phyloP scores from a whole-genome alignment of 192 early-diverging fungal genomes.

The Phlyctochytrium planicorne region DNA sequence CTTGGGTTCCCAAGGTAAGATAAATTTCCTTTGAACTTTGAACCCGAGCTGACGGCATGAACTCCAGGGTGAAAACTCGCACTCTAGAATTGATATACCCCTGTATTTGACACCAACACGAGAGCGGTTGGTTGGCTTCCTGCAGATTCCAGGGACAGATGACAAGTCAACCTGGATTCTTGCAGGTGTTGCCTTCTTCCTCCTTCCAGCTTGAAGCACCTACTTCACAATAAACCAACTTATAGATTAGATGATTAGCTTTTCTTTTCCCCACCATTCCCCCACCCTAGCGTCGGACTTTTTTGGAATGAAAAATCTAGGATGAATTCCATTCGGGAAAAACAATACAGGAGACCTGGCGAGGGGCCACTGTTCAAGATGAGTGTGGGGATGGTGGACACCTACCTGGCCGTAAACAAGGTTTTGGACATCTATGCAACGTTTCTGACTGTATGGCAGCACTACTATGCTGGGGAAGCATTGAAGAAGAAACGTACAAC shows the following conservation, averaged over 20 bases:
- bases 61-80: not conserved
- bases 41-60: not conserved
- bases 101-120: conserved; percentile 38
- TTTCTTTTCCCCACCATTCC: too few relatives aligned
- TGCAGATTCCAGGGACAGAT: conserved; percentile 39
- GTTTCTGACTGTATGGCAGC: not conserved
- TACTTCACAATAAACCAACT: too few relatives aligned
- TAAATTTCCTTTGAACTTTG: conserved; percentile 3
- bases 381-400: not conserved
- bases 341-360: too few relatives aligned
- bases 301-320: too few relatives aligned
- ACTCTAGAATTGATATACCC: conserved; percentile 33
- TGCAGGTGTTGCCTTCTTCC: conserved; percentile 49
- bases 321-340: too few relatives aligned
- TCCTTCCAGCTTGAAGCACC: too few relatives aligned
- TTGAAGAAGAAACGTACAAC: not conserved
- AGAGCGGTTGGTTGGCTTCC: conserved; percentile 37
- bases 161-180: conserved; percentile 43
- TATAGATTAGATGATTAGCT: too few relatives aligned
- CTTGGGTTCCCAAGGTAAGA: conserved; percentile 45
- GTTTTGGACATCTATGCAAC: not conserved
- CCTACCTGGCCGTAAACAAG: not conserved
- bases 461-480: not conserved
- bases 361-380: not conserved
- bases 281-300: too few relatives aligned